Percentiles rank a stretch among this genome's conserved stretches.
phyloP scores from a whole-genome alignment of 495 filamentous ascomycete species.

The Xylaria cubensis region DNA sequence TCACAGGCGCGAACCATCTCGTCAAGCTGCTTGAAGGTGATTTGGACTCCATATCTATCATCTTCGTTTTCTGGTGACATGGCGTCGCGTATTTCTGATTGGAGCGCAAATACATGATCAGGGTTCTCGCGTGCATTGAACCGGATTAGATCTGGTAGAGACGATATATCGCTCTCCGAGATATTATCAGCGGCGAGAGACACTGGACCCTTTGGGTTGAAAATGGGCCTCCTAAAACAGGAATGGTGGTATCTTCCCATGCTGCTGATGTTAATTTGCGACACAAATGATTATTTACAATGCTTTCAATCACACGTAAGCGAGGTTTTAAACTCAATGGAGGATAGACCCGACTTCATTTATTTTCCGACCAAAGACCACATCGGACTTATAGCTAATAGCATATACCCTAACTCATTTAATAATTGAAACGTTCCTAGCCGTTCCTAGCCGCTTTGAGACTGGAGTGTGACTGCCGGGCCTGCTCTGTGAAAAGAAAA shows the following conservation, averaged over 20 bases:
- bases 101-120: slow-evolving; percentile 25
- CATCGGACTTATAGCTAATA: neutral
- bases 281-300: neutral
- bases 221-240: neutral
- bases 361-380: neutral
- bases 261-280: neutral
- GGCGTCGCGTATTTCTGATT: slow-evolving; percentile 14
- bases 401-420: neutral
- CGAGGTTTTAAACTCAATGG: neutral
- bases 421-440: neutral
- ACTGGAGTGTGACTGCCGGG: neutral
- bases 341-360: neutral
- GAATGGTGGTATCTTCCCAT: neutral
- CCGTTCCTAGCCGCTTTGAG: neutral
- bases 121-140: slow-evolving; percentile 25
- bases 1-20: slow-evolving; percentile 8
- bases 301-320: too few relatives aligned
- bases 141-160: slow-evolving; percentile 21
- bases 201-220: neutral
- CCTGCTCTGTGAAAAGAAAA: neutral
- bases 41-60: neutral
- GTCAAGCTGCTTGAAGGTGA: slow-evolving; percentile 7
- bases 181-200: neutral
- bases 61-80: neutral
- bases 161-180: slow-evolving; percentile 18